Evolutionary conservation across 2,329 filamentous ascomycete species (phyloP), one percentile per base, ranked within the genome.

Genomic region (Pyrenophora teres): DNA sequence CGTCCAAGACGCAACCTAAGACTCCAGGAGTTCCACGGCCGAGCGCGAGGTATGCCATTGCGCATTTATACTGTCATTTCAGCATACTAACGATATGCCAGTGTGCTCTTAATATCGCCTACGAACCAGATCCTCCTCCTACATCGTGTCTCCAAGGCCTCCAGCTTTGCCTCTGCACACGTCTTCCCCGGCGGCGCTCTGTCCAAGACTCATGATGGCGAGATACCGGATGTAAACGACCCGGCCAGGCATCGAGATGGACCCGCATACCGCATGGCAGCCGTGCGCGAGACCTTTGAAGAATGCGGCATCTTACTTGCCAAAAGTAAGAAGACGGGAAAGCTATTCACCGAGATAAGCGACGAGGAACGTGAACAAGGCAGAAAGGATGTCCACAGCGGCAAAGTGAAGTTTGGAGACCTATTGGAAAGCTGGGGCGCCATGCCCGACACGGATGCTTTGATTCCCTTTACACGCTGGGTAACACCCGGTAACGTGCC

Each of bases 151-250:
- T 82, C 87, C 59, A 91, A 88, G 1, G 94, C 90, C 0, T 85
- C 84, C 1, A 88, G 92, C 2, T 97, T 97, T 68, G 84, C 93
- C 3, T 93, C 90, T 0, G 94, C 93, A 0, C 92, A 97, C 69
- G 94, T 99, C 54, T 99, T 99, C 62, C 93, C 94, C 0, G 94
- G 94, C 30, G 94, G 94, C 5, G 92, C 92, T 64, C 81, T 96
- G 18, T 88, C 91, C 10, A 74, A 83, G 0, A 83, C 83, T 16
- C 90, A 96, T 65, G 93, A 97, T 63, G 92, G 89, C 27, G 63
- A 72, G 16, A 76, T 81, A 10, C 80, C 84, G 0, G 73, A 74
- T 0, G 67, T 74, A 0, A 79, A 80, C 13, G 78, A 84, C 23
- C 73, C 78, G 0, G 76, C 74, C 8, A 77, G 87, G 10, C 92